Evolutionary conservation across 2,329 filamentous ascomycete species (phyloP).

Genomic region (Verticillium alfalfae): DNA sequence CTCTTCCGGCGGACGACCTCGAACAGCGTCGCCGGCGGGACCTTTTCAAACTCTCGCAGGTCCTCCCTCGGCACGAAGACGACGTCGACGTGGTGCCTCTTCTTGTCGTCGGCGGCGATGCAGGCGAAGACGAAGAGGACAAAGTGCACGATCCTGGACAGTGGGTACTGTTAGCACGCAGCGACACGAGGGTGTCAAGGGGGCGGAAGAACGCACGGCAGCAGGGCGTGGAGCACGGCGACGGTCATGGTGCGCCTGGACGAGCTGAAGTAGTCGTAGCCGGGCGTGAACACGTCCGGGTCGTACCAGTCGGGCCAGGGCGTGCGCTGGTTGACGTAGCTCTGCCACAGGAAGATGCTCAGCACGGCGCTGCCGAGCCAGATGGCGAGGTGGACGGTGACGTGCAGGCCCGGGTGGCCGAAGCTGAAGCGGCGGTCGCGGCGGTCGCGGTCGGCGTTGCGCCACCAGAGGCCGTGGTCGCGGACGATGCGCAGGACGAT

Average conservation of each 20-base stretch:
- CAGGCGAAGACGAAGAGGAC: conserved; percentile 10
- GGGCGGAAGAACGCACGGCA: neutral
- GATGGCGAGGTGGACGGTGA: conserved; percentile 6
- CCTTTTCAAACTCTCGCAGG: conserved; percentile 6
- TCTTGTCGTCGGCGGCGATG: conserved; percentile 8
- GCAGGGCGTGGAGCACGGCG: neutral
- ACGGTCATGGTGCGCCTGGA: neutral
- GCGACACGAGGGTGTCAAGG: neutral
- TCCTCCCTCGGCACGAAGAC: conserved; percentile 8
- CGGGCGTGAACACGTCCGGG: neutral
- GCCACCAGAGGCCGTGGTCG: conserved; percentile 5
- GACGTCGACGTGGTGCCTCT: conserved; percentile 7
- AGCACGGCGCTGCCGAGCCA: conserved; percentile 2
- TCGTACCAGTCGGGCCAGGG: neutral
- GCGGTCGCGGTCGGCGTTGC: neutral
- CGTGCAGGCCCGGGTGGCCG: conserved; percentile 1
- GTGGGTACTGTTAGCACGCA: neutral
- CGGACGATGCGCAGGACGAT: conserved; percentile 3
- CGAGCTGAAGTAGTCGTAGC: neutral
- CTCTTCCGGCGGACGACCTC: conserved; percentile 6
- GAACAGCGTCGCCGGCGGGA: conserved; percentile 7
- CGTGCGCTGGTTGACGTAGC: neutral
- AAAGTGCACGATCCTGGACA: conserved; percentile 6
- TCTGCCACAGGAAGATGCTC: neutral
- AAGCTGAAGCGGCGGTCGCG: conserved; percentile 6